These are phyloP conservation scores for Tephrocybe sp. DNA, from an alignment of 768 basidiomycete genomes.

Conservation along the genomic window DNA sequence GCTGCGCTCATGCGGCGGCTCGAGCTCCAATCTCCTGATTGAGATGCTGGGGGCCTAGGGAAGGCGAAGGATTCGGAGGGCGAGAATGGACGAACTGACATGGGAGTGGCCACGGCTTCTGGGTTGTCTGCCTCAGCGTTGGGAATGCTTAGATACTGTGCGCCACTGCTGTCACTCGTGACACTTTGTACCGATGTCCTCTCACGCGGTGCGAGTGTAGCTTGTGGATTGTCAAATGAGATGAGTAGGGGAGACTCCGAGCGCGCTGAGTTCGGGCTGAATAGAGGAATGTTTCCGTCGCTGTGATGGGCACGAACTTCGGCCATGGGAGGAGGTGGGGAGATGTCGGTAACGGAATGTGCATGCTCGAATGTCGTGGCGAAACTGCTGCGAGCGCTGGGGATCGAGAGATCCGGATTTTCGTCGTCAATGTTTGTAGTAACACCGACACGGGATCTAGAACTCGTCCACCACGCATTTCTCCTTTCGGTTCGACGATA, in stretches of 20 bases:
- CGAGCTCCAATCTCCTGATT: conserved; percentile 21
- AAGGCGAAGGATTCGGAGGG: conserved; percentile 69
- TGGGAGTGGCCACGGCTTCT: conserved; percentile 45
- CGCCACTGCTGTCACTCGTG: conserved; percentile 34
- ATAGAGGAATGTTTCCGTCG: conserved; percentile 3
- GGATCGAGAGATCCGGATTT: conserved; percentile 15
- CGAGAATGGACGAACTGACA: conserved; percentile 67
- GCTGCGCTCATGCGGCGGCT: conserved; percentile 22
- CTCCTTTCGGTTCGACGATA: conserved; percentile 42
- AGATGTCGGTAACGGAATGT: conserved; percentile 27
- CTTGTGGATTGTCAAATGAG: conserved; percentile 26
- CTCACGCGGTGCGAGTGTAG: conserved; percentile 15
- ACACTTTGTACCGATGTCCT: conserved; percentile 43
- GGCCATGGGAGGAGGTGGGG: conserved; percentile 53
- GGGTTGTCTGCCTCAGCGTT: conserved; percentile 21
- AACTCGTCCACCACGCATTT: conserved; percentile 37
- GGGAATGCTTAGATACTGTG: conserved; percentile 40
- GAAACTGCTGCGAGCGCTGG: conserved; percentile 56
- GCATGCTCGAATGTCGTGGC: conserved; percentile 59
- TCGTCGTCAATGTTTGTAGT: too few relatives aligned
- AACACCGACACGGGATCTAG: conserved; percentile 19
- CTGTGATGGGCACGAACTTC: conserved; percentile 41
- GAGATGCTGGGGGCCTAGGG: conserved; percentile 55
- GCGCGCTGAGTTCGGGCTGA: conserved; percentile 7
- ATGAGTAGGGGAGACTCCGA: conserved; percentile 30